Evolutionary conservation across 73 alveolate genomes (phyloP), one percentile per base, ranked within the genome.

Genomic region (Tetrahymena malaccensis): DNA sequence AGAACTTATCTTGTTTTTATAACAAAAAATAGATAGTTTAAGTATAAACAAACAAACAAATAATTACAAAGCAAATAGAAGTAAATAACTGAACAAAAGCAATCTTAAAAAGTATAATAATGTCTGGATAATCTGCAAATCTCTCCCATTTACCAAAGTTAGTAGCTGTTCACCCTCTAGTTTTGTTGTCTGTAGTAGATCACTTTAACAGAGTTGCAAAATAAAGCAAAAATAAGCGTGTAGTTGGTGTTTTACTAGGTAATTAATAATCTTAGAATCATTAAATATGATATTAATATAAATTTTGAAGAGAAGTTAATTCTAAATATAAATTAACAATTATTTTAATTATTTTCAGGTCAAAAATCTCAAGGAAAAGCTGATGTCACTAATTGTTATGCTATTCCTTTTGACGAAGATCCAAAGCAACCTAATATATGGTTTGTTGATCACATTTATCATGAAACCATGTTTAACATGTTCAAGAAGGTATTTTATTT

Each of bases 371-470:
- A 99, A 85, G 99, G 99, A 40, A 98, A 98, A 93, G 97, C 99
- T 38, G 99, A 99, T 97, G 98, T 99, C 31, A 98, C 99, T 70
- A 99, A 99, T 97, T 98, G 99, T 96, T 99, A 98, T 94, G 99
- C 99, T 3, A 98, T 99, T 25, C 99, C 99, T 21, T 99, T 99
- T 95, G 99, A 99, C 93, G 99, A 99, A 97, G 99, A 99, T 96
- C 99, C 99, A 40, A 97, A 98, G 85, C 99, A 99, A 94, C 98
- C 99, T 35, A 98, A 98, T 96, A 98, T 99, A 34, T 99, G 99
- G 99, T 99, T 98, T 96, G 96, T 99, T 35, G 99, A 99, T 96
- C 99, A 99, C 96, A 98, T 99, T 96, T 99, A 97, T 96, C 99
- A 98, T 96, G 99, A 99, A 94, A 94, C 98, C 85, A 99, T 99